These are phyloP conservation scores for Datisca glomerata DNA, from an alignment of 306 rosid species.

Conservation along the genomic window DNA sequence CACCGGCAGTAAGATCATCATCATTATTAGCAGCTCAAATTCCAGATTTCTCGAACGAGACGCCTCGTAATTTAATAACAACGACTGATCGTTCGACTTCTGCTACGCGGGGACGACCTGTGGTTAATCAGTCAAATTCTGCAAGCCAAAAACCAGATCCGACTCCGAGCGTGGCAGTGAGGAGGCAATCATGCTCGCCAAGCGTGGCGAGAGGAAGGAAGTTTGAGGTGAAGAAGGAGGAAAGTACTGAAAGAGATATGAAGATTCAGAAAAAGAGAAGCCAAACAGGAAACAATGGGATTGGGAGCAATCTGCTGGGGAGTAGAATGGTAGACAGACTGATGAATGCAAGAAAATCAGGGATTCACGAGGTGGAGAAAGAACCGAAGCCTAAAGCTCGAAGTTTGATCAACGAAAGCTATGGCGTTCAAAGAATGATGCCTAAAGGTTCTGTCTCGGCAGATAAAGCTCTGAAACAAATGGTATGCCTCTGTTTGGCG, in stretches of 20 bases:
- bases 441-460: no score
- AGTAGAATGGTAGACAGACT: slow-evolving; percentile 79
- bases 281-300: slow-evolving; percentile 13
- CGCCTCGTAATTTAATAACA: slow-evolving; percentile 34
- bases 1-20: slow-evolving; percentile 40
- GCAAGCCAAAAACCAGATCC: slow-evolving; percentile 13
- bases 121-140: slow-evolving; percentile 10
- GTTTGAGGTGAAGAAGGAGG: slow-evolving; percentile 13
- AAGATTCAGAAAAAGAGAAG: slow-evolving; percentile 4
- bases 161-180: slow-evolving; percentile 11
- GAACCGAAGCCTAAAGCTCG: slow-evolving; percentile 17
- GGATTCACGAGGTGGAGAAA: slow-evolving; percentile 17
- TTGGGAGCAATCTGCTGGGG: slow-evolving; percentile 36
- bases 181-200: slow-evolving; percentile 52
- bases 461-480: no score
- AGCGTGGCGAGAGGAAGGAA: slow-evolving; percentile 37
- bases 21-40: slow-evolving; percentile 25
- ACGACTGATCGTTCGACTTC: slow-evolving; percentile 47
- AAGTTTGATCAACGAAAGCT: background rate
- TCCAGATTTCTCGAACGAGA: slow-evolving; percentile 31
- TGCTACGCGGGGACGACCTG: slow-evolving; percentile 29
- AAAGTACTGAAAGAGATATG: slow-evolving; percentile 11
- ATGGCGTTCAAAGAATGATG: no score
- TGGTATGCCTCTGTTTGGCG: no score
- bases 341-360: slow-evolving; percentile 56